These are phyloP conservation scores for Ceratocystis smalleyi DNA, from an alignment of 2,329 filamentous ascomycete genomes.

Conservation along the genomic window DNA sequence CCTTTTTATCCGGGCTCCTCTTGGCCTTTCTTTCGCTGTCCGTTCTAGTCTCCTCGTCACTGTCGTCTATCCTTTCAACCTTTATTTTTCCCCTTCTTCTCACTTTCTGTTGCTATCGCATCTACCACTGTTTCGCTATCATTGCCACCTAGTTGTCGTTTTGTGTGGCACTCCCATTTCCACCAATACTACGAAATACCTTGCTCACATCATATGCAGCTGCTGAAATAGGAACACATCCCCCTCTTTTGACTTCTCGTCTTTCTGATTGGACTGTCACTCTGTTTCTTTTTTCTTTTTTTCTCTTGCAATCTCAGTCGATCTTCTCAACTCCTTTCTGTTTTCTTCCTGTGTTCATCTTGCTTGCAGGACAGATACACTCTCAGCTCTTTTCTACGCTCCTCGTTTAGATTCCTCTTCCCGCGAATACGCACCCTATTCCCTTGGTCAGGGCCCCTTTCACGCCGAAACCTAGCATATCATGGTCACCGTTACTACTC, in stretches of 20 bases:
- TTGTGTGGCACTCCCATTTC: neutral
- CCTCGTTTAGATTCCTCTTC: conserved; percentile 17
- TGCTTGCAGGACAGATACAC: neutral
- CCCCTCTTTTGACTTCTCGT: conserved; percentile 11
- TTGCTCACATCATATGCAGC: conserved; percentile 15
- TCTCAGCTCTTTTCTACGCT: conserved; percentile 4
- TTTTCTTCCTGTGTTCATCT: neutral
- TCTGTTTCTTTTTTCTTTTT: neutral
- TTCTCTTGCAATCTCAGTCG: conserved; percentile 7
- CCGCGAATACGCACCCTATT: conserved; percentile 73
- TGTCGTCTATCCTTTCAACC: neutral
- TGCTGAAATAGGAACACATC: conserved; percentile 13
- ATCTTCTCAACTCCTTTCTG: conserved; percentile 17
- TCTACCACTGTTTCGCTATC: neutral
- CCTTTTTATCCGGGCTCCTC: neutral
- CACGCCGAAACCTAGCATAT: conserved; percentile 34
- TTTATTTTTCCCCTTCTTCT: neutral
- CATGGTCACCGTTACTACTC: conserved; percentile 46
- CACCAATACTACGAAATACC: conserved; percentile 1
- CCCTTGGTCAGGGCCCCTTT: conserved; percentile 96
- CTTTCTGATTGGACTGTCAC: neutral
- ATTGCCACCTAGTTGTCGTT: neutral
- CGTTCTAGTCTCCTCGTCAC: neutral
- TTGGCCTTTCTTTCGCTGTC: neutral
- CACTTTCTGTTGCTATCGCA: neutral